Conservation (phyloP, 768 basidiomycete genomes). For the Lactarius hengduanensis region DNA sequence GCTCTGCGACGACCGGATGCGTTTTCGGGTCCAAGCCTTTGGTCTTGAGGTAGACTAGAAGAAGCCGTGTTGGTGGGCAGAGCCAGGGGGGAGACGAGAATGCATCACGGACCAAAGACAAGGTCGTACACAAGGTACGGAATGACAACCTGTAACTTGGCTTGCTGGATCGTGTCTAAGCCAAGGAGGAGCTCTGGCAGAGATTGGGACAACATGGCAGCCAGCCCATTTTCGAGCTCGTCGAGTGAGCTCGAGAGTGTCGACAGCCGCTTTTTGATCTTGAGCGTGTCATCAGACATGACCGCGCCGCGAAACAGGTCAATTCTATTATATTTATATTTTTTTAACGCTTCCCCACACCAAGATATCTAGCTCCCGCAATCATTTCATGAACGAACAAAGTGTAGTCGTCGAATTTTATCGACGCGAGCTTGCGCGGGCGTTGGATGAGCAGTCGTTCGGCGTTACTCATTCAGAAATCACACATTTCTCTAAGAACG, state of each 20-base stretch:
- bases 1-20: slow-evolving; percentile 73
- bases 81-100: not conserved
- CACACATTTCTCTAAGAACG: not conserved
- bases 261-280: slow-evolving; percentile 43
- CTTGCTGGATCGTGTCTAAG: slow-evolving; percentile 74
- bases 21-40: slow-evolving; percentile 76
- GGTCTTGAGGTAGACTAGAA: slow-evolving; percentile 75
- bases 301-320: not conserved
- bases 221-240: slow-evolving; percentile 64
- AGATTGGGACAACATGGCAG: slow-evolving; percentile 63
- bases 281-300: slow-evolving; percentile 41
- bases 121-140: slow-evolving; percentile 87
- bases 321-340: too few relatives aligned
- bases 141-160: slow-evolving; percentile 73
- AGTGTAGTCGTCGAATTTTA: slow-evolving; percentile 16
- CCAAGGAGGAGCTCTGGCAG: slow-evolving; percentile 63
- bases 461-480: slow-evolving; percentile 17
- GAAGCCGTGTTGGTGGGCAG: not conserved
- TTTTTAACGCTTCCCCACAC: too few relatives aligned
- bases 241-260: slow-evolving; percentile 58
- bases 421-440: slow-evolving; percentile 20
- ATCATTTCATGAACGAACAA: slow-evolving; percentile 3
- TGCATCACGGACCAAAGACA: slow-evolving; percentile 63
- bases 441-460: slow-evolving; percentile 26
- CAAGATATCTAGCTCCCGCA: too few relatives aligned